phyloP scores from a whole-genome alignment of 2,329 filamentous ascomycete species.

The Macrophomina tecta region DNA sequence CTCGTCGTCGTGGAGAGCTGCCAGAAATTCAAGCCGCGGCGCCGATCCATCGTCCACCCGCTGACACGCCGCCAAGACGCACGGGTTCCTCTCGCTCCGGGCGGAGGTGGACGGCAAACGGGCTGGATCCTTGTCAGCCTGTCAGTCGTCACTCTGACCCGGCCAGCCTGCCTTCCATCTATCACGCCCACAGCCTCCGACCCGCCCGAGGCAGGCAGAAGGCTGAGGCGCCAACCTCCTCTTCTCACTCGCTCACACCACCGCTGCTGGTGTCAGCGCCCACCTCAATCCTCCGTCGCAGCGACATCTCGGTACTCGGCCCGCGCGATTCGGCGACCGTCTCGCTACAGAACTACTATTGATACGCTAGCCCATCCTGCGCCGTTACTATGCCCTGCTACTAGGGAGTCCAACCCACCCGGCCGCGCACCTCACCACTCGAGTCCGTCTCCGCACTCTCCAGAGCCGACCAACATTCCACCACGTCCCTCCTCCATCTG shows the following conservation, averaged over 20 bases:
- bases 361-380: slow-evolving; percentile 4
- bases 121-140: background rate
- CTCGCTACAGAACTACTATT: background rate
- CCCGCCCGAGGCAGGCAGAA: background rate
- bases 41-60: background rate
- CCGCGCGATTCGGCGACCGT: background rate
- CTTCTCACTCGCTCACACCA: background rate
- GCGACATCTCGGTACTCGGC: background rate
- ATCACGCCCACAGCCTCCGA: background rate
- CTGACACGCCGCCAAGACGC: background rate
- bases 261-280: background rate
- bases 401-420: background rate
- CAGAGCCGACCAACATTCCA: background rate
- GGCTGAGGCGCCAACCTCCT: slow-evolving; percentile 22
- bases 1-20: background rate
- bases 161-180: background rate
- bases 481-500: background rate
- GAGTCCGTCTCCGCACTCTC: background rate
- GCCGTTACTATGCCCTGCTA: slow-evolving; percentile 1
- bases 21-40: slow-evolving; percentile 1
- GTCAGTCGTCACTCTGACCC: background rate
- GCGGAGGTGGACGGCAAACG: background rate
- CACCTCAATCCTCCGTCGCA: background rate
- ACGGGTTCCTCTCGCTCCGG: background rate
- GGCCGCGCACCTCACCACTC: background rate